Percentiles rank a stretch among this genome's conserved stretches.
These are phyloP conservation scores for Pholiota adiposa DNA, from an alignment of 1,284 basidiomycete species.

Conservation along the genomic window DNA sequence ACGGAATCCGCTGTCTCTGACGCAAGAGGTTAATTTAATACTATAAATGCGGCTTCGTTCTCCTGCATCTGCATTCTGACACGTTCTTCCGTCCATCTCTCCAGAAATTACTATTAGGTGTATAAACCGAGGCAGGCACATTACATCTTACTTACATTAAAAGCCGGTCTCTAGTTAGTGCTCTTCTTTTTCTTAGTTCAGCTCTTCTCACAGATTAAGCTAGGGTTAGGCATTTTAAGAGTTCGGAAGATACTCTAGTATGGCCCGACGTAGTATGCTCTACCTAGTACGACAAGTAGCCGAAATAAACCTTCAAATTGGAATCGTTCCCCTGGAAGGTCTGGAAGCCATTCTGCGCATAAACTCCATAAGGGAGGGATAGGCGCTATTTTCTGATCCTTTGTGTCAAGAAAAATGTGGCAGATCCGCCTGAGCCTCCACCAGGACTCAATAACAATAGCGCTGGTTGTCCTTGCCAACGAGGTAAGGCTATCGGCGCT, in stretches of 20 bases:
- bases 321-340: neutral
- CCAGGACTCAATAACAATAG: too few relatives aligned
- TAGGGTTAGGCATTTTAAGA: neutral
- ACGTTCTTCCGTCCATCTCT: neutral
- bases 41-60: neutral
- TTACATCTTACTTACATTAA: neutral
- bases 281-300: too few relatives aligned
- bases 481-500: too few relatives aligned
- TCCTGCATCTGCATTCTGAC: too few relatives aligned
- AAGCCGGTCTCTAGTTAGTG: neutral
- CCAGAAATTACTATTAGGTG: neutral
- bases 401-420: neutral
- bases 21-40: neutral
- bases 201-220: neutral
- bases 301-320: neutral
- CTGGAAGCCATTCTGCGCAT: neutral
- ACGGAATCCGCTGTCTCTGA: too few relatives aligned
- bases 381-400: neutral
- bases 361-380: neutral
- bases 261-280: too few relatives aligned
- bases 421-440: neutral
- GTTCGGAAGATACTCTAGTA: too few relatives aligned
- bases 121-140: conserved; percentile 6
- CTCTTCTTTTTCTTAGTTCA: neutral
- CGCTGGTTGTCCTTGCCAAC: too few relatives aligned